Evolutionary conservation across 176 grass and related monocot genomes (phyloP), one percentile per base, ranked within the genome.

Genomic region (Secale cereale): DNA sequence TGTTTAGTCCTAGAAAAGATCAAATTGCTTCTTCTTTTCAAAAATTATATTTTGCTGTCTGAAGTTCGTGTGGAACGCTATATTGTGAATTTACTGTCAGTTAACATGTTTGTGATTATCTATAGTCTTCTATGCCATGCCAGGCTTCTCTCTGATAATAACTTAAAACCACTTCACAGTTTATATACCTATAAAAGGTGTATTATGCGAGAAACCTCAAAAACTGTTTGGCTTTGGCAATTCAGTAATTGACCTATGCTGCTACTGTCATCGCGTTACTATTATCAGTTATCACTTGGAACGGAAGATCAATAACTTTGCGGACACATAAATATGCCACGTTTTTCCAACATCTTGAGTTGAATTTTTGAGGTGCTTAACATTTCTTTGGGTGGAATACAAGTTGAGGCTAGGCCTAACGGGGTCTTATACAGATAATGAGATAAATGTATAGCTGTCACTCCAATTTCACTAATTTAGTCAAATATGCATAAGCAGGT

Each of bases 401-500:
- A 26, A 75, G 23, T 41, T 82, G 16, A 63, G 27, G 17, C 70
- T 70, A 15, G 40, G 23, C 29, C 76, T 75, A 20, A 54, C 15
- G 2, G 60, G 3, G 16, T 75, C 19, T 40, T 82, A 77, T 75
- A n/a, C 19, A 69, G 65, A 64, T 28, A 37, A 6, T 50, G 13
- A 17, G 10, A 70, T 59, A 75, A n/a, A 27, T 46, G 59, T 25
- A 11, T 74, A 43, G 26, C 15, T 6, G 3, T 41, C 56, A 45
- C 17, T 78, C 20, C 14, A 4, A 0, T 14, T 41, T 35, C 41
- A 33, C 27, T 88, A 77, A 86, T 50, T 75, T 82, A 79, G 28
- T 70, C 3, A 57, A 67, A 35, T 37, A 66, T 63, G 52, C 57
- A 32, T 70, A 69, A 82, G 60, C 82, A 99, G 97, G 97, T 99